Evolutionary conservation across 352 stramenopile genomes (phyloP), one percentile per base, ranked within the genome.

Genomic region (Phytopythium aichiense): DNA sequence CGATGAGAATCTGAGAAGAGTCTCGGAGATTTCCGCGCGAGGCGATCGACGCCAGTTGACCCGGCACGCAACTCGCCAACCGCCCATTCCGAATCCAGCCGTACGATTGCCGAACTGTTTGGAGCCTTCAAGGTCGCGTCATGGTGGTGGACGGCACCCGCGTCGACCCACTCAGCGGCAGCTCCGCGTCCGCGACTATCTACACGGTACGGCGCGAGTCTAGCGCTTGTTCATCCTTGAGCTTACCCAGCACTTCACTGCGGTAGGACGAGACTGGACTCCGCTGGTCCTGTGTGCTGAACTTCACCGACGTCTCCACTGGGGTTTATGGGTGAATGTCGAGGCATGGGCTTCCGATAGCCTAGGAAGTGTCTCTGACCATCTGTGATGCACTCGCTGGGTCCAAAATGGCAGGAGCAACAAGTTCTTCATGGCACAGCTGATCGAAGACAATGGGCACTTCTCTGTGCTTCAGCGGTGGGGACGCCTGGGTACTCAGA

Each of bases 201-300:
- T 74, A 77, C 16, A 62, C 67, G 40, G 67, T 77, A 64, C 7
- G 65, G 23, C 2, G 8, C 25, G 7, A 18, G 0, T 5, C 9
- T 4, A 23, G 5, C 1, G 48, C 5, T 54, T 9, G 16, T 0
- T 23, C 4, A 12, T 18, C 18, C 13, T 15, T 51, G 8, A 18
- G 30, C 45, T 30, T 20, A 31, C 45, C 22, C 6, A 30, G 9
- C 5, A n/a, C 11, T 46, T 8, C 40, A 6, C 20, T n/a, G n/a
- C n/a, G n/a, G n/a, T 53, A 90, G 79, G 81, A 89, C 45, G 68
- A 58, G 11, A 64, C 74, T 30, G 76, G 76, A 23, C 46, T 80
- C 49, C 76, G 76, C 55, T 91, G 82, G 82, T 79, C 73, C 57
- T 83, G 84, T 51, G 88, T 89, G 74, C 70, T 91, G 56, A 91